Evolutionary conservation across 805 yeast genomes (phyloP).

Genomic region (Candida ponderosae): DNA sequence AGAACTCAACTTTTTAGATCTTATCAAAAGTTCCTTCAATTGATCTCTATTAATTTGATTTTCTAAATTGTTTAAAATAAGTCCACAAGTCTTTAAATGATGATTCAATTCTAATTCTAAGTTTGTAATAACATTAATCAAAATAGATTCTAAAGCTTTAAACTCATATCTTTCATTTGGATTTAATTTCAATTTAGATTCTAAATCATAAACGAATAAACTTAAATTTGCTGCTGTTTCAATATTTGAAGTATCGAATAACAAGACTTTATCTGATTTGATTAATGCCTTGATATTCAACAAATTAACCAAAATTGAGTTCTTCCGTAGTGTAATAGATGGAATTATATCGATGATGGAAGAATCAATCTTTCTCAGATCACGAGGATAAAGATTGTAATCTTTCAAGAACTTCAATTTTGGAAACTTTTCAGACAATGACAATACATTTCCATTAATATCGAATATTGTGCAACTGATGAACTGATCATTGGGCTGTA

Average conservation of each 20-base stretch:
- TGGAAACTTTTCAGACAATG: slow-evolving; percentile 74
- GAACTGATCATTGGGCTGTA: slow-evolving; percentile 38
- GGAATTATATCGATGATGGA: slow-evolving; percentile 83
- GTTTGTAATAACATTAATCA: slow-evolving; percentile 72
- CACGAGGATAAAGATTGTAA: slow-evolving; percentile 77
- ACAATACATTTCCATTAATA: slow-evolving; percentile 59
- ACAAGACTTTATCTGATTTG: slow-evolving; percentile 68
- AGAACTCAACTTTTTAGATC: slow-evolving; percentile 61
- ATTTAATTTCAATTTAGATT: slow-evolving; percentile 49
- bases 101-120: slow-evolving; percentile 67
- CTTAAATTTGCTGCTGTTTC: slow-evolving; percentile 66
- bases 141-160: slow-evolving; percentile 72
- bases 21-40: slow-evolving; percentile 63
- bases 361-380: slow-evolving; percentile 70
- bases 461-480: slow-evolving; percentile 78
- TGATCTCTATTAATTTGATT: slow-evolving; percentile 71
- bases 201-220: slow-evolving; percentile 77
- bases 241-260: slow-evolving; percentile 59
- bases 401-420: slow-evolving; percentile 68
- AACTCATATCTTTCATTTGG: slow-evolving; percentile 60
- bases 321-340: slow-evolving; percentile 68
- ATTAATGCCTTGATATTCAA: slow-evolving; percentile 85
- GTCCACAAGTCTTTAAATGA: slow-evolving; percentile 51
- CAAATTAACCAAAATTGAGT: slow-evolving; percentile 74
- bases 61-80: slow-evolving; percentile 63